Base-by-base conservation (phyloP, 2,329 filamentous ascomycete species). In the Huntiella savannae region DNA sequence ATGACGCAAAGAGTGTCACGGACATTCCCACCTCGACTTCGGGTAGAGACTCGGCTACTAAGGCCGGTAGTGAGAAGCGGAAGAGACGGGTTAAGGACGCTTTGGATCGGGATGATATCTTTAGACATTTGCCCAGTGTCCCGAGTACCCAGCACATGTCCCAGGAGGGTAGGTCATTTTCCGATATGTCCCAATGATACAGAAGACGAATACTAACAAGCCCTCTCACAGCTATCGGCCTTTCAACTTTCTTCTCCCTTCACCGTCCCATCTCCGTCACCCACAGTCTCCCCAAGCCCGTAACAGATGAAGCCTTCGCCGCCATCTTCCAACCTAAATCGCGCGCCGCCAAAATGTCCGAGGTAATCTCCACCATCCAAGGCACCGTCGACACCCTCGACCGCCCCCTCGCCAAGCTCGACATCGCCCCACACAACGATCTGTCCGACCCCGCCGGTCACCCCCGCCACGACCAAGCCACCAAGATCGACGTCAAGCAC, bases 161-260 rank as follows among this genome's bases (percentile, higher is more conserved):
- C 44, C 71, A 76, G 57, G 70, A 75, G 61, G 75, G 79, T 82
- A 61, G 33, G 68, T 58, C 33, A 45, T 39, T 36, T 13, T 15
- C 12, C 17, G 6, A 35, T 15, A 22, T 13, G 33, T 17, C 13
- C 43, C n/a, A 10, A 16, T 5, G 13, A 12, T 22, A 6, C 4
- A 7, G 12, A 35, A 15, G 12, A 35, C 11, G 45, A 51, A 16
- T 46, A 35, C 52, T 53, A 52, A 58, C 34, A 5, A n/a, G 6
- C 12, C 34, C 12, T 22, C 11, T 22, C 52, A 4, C 53, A 96
- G 91, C 92, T 57, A 72, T 96, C 51, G 79, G 82, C 52, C 69
- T 94, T 40, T 91, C 88, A 5, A 81, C 81, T 50, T 96, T 98
- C 70, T 96, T 96, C 68, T 92, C 87, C 52, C 80, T 93, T 53